phyloP scores from a whole-genome alignment of 2,329 filamentous ascomycete species.

The Colletotrichum sojae region DNA sequence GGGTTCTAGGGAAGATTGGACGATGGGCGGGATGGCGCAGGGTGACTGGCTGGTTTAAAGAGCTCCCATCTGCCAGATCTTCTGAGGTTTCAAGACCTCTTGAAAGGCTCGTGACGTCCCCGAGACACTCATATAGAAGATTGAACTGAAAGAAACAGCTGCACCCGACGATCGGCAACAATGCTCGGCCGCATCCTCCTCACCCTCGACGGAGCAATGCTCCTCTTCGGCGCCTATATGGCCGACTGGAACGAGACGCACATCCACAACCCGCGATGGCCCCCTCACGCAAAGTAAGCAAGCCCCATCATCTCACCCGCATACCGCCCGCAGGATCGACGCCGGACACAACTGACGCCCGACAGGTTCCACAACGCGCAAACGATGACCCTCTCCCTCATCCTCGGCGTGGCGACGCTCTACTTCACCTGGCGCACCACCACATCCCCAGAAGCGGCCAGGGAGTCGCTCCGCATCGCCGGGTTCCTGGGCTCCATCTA shows the following conservation, averaged over 20 bases:
- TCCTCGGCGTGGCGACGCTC: constrained; percentile 55
- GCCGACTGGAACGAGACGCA: constrained; percentile 59
- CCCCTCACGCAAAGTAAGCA: constrained; percentile 60
- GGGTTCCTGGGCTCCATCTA: constrained; percentile 57
- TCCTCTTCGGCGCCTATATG: constrained; percentile 55
- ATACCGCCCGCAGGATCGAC: background rate
- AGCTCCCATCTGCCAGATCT: too few relatives aligned
- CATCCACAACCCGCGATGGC: constrained; percentile 60
- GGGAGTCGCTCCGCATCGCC: constrained; percentile 51
- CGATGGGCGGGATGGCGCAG: too few relatives aligned
- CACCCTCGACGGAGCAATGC: constrained; percentile 54
- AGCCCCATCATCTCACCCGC: background rate
- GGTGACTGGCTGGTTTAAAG: too few relatives aligned
- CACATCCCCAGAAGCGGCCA: constrained; percentile 43
- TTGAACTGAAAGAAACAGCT: background rate
- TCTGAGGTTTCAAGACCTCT: background rate
- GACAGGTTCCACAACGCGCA: constrained; percentile 58
- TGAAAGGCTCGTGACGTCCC: background rate
- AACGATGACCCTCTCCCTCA: constrained; percentile 56
- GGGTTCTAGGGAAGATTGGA: too few relatives aligned
- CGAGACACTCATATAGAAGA: background rate
- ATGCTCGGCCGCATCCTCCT: constrained; percentile 57
- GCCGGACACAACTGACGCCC: background rate
- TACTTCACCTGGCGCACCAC: constrained; percentile 55
- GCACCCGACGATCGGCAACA: background rate